Evolutionary conservation across 495 filamentous ascomycete species (phyloP).

Genomic region (Sordaria brevicollis): DNA sequence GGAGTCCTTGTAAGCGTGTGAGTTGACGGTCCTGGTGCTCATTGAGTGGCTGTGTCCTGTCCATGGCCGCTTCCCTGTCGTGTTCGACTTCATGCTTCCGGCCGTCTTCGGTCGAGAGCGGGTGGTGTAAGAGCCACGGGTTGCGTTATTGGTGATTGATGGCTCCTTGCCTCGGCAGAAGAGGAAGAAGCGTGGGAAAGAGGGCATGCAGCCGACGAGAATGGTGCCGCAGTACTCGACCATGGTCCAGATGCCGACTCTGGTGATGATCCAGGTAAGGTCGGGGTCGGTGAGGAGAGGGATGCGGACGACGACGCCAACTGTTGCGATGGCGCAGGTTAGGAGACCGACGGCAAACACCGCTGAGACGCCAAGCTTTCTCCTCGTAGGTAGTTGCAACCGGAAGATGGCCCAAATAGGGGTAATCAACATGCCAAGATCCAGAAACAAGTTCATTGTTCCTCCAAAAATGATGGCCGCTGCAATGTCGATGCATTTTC

Average conservation of each 20-base stretch:
- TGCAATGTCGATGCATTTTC: conserved; percentile 19
- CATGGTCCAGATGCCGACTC: conserved; percentile 27
- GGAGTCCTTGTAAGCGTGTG: neutral
- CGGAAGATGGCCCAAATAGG: conserved; percentile 20
- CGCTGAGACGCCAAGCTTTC: conserved; percentile 22
- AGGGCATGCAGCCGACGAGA: conserved; percentile 21
- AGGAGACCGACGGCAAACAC: conserved; percentile 22
- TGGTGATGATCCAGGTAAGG: conserved; percentile 17
- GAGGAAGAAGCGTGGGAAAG: conserved; percentile 20
- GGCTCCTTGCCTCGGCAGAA: conserved; percentile 5
- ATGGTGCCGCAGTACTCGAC: conserved; percentile 24
- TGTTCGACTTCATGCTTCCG: neutral
- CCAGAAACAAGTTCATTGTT: conserved; percentile 20
- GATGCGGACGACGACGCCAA: conserved; percentile 17
- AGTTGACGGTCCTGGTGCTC: neutral
- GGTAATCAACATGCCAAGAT: conserved; percentile 18
- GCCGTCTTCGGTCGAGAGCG: neutral
- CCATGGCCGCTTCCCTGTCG: neutral
- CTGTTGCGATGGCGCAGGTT: conserved; percentile 18
- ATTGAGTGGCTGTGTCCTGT: neutral
- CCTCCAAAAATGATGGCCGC: conserved; percentile 11
- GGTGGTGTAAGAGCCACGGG: neutral
- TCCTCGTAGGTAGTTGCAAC: conserved; percentile 18
- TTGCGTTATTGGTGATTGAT: neutral
- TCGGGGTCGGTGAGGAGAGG: conserved; percentile 17